Evolutionary conservation across 495 filamentous ascomycete genomes (phyloP).

Genomic region (Penicillium pancosmium): DNA sequence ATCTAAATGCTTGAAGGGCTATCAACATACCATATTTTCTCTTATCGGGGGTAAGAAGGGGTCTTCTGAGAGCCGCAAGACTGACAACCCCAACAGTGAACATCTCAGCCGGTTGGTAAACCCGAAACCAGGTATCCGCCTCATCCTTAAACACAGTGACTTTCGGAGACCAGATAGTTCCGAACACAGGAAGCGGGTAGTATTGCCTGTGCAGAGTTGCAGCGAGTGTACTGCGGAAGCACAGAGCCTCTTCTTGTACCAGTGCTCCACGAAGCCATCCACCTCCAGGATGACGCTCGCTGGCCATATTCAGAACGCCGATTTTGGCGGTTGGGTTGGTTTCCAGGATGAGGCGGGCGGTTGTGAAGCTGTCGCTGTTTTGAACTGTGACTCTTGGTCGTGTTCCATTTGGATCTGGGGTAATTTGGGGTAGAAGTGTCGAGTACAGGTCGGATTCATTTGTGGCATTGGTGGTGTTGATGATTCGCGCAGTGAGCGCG

Average conservation of each 20-base stretch:
- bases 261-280: constrained; percentile 56
- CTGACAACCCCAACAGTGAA: background rate
- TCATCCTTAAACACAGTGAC: constrained; percentile 54
- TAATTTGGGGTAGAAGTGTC: constrained; percentile 5
- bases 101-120: constrained; percentile 27
- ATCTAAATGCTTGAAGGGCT: background rate
- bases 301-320: constrained; percentile 56
- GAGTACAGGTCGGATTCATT: constrained; percentile 4
- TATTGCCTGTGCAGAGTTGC: constrained; percentile 51
- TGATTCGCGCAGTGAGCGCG: constrained; percentile 5
- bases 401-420: background rate
- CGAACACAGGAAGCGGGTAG: constrained; percentile 57
- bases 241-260: constrained; percentile 64
- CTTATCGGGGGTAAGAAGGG: background rate
- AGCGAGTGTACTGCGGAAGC: constrained; percentile 57
- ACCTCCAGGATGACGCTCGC: constrained; percentile 52
- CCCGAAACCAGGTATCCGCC: constrained; percentile 37
- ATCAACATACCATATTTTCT: background rate
- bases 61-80: background rate
- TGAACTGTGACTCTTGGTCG: constrained; percentile 8
- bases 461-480: constrained; percentile 6
- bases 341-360: constrained; percentile 9
- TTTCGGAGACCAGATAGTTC: constrained; percentile 47
- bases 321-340: constrained; percentile 12
- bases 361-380: constrained; percentile 17